Evolutionary conservation across 306 rosid genomes (phyloP).

Genomic region (Malus sylvestris): DNA sequence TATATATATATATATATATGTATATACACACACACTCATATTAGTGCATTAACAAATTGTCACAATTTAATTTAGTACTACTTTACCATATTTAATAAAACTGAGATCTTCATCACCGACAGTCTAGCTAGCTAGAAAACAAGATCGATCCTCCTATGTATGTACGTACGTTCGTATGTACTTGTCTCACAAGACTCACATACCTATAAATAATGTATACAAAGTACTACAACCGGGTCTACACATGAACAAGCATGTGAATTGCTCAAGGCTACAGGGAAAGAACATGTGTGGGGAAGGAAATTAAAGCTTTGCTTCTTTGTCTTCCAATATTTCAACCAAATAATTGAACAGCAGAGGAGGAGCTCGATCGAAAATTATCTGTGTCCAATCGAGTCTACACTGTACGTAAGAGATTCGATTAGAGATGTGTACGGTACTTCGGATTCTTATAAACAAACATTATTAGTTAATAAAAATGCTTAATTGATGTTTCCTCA

Average conservation of each 20-base stretch:
- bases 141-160: neutral
- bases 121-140: neutral
- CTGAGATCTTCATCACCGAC: neutral
- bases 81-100: neutral
- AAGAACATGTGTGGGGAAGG: neutral
- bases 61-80: neutral
- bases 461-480: too few species aligned
- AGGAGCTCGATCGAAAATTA: neutral
- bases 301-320: neutral
- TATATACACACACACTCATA: too few species aligned
- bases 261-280: neutral
- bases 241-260: neutral
- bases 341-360: neutral
- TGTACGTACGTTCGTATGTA: neutral
- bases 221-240: neutral
- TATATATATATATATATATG: too few species aligned
- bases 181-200: neutral
- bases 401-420: neutral
- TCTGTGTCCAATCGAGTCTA: neutral
- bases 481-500: neutral
- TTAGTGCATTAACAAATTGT: neutral
- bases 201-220: neutral
- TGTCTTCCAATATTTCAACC: neutral
- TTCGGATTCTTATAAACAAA: too few species aligned
- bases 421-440: neutral